Base-by-base conservation (phyloP, 257 asterid species). In the Ocimum tenuiflorum region DNA sequence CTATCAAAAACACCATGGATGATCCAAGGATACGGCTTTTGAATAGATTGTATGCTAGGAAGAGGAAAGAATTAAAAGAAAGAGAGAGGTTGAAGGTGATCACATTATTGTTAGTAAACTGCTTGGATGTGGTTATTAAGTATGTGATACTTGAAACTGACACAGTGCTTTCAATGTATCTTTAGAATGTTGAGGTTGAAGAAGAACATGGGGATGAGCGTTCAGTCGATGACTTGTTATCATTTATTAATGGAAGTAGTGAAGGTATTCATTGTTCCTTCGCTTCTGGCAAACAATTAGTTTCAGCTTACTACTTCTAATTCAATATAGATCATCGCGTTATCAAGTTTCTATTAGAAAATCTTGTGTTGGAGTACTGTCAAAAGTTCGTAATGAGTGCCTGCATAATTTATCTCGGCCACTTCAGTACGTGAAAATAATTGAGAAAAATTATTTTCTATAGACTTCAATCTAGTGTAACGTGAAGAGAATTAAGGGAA, bases 21-120 rank as follows among this genome's bases (percentile, higher is more conserved):
- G 97, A 94, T 80, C 97, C 97, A 3, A 84, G 95, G 77, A 94
- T 90, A 70, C 88, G 99, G 70, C 84, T 88, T 14, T 80, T 90
- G 70, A 94, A 94, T 77, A 85, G 89, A 79, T 78, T 94, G 69
- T 85, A 90, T 78, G 96, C 99, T 41, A 86, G 91, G 75, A 94
- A 94, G 81, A 78, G 96, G 86, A 88, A 94, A 71, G 99, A 90
- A 73, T 78, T 94, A 65, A 85, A 86, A 77, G 96, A 90, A 77
- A 83, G 82, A 77, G 88, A 84, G 66, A 86, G 83, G 68, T 70
- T 78, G 65, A 88, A 88, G 99, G 99, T 94, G 79, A 82, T 58
- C 47, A 71, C 46, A 20, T 9, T 36, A 65, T 49, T 58, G 49
- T 11, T 67, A 15, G 33, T 66, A 70, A 68, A 73, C 66, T 55